Evolutionary conservation across 192 early-diverging fungal species (phyloP), one percentile per base, ranked within the genome.

Genomic region (Podila horticola): DNA sequence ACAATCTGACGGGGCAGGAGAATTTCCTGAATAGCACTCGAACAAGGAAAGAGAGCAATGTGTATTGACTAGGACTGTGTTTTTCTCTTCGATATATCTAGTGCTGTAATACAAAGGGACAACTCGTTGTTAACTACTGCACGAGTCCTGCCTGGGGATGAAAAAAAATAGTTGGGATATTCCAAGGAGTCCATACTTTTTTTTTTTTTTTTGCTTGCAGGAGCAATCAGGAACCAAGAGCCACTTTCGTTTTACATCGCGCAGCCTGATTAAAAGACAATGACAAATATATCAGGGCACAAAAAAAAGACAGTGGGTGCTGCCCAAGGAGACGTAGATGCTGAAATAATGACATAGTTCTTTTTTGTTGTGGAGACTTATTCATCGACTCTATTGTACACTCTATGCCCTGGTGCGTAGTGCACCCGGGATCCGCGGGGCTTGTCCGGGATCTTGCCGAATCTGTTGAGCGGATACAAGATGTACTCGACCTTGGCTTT

Each of bases 41-140:
- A 45, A 45, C 28, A 24, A 52, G 34, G 0, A 24, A 24, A 34
- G 10, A 4, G 22, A 38, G 5, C 2, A 41, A 26, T 34, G 8
- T 36, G 6, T 69, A 29, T 19, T 26, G 7, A 48, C 45, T 13
- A 15, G 41, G 11, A 15, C 58, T 2, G 49, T 4, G 26, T 10
- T 50, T 48, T 12, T 51, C 34, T 29, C 30, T 48, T 9, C 41
- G 58, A 61, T 66, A n/a, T 52, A n/a, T 65, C 34, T 82, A 95
- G 90, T 96, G 95, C 71, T 98, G 97, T 79, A 89, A 87, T 24
- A 88, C 92, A 24, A 93, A 95, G 36, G 91, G 91, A 24, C 91
- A 93, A 68, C 84, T 98, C 31, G 94, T 95, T 49, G 89, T 98
- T 34, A 96, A 98, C 85, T 97, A 97, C 81, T 94, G 93, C n/a